Conservation (phyloP, 352 stramenopile genomes). For the Thraustochytrium striatum region DNA sequence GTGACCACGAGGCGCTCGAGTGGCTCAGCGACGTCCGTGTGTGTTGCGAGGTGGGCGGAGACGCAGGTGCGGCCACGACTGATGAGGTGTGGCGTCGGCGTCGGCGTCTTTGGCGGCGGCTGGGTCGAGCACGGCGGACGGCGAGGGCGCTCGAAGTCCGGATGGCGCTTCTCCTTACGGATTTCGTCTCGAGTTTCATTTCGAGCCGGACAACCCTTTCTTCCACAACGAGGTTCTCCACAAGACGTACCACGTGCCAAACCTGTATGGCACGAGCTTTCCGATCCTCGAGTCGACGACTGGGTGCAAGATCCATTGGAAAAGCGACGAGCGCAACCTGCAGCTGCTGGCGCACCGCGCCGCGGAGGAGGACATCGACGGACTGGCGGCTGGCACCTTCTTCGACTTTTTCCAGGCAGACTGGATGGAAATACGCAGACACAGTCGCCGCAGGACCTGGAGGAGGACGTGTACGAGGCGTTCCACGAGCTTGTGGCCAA, state of each 20-base stretch:
- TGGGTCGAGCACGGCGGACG: not conserved
- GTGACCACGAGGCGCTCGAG: constrained; percentile 9
- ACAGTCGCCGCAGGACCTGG: not conserved
- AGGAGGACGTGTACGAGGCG: not conserved
- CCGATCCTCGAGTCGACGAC: constrained; percentile 8
- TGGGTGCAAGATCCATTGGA: constrained; percentile 9
- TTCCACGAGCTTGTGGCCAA: not conserved
- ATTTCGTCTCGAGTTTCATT: constrained; percentile 43
- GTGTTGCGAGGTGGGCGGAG: not conserved
- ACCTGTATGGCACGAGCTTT: not conserved
- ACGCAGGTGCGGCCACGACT: no score
- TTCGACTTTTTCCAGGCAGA: constrained; percentile 7
- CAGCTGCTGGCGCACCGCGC: not conserved
- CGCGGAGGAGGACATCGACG: not conserved
- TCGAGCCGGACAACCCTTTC: constrained; percentile 27
- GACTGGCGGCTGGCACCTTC: not conserved
- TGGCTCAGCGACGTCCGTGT: constrained; percentile 22
- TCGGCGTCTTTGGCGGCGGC: not conserved
- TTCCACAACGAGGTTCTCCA: constrained; percentile 10
- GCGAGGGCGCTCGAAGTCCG: not conserved
- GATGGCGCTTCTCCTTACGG: constrained; percentile 11
- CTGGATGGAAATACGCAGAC: constrained; percentile 15
- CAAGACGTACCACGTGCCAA: constrained; percentile 33
- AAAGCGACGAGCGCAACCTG: not conserved
- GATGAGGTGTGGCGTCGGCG: no score